Evolutionary conservation across 1,284 basidiomycete species (phyloP).

Genomic region (Phellinidium pouzarii): DNA sequence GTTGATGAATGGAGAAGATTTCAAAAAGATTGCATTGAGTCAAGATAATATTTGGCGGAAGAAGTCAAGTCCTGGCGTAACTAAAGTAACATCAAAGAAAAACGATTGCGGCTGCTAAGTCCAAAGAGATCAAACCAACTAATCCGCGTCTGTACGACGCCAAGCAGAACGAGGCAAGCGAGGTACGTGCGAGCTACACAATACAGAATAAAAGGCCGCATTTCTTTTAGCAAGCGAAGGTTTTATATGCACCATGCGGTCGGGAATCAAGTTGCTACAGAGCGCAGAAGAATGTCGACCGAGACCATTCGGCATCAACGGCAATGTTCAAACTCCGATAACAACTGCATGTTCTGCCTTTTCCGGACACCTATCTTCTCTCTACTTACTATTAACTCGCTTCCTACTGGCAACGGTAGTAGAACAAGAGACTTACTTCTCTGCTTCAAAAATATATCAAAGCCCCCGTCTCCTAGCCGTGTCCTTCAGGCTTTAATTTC

Average conservation of each 20-base stretch:
- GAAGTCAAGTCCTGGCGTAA: not conserved
- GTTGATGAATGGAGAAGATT: constrained; percentile 2
- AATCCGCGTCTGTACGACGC: not conserved
- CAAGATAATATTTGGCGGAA: not conserved
- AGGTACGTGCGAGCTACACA: not conserved
- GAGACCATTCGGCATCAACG: constrained; percentile 1
- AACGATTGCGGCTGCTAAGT: not conserved
- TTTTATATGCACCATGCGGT: constrained; percentile 3
- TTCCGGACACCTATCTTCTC: not conserved
- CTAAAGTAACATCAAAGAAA: not conserved
- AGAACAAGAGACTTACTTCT: not conserved
- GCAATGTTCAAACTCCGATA: constrained; percentile 9
- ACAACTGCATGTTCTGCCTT: not conserved
- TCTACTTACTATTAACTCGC: not conserved
- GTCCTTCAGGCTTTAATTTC: not conserved
- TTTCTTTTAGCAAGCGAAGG: not conserved
- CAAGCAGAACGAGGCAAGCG: not conserved
- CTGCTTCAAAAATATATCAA: not conserved
- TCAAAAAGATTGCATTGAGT: not conserved
- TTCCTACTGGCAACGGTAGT: not conserved
- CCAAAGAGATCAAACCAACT: not conserved
- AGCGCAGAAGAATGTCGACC: not conserved
- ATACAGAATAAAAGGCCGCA: not conserved
- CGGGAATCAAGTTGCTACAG: constrained; percentile 1
- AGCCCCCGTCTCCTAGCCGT: not conserved